Conservation (phyloP, 495 filamentous ascomycete species). For the Pseudoneurospora amorphoporcata region DNA sequence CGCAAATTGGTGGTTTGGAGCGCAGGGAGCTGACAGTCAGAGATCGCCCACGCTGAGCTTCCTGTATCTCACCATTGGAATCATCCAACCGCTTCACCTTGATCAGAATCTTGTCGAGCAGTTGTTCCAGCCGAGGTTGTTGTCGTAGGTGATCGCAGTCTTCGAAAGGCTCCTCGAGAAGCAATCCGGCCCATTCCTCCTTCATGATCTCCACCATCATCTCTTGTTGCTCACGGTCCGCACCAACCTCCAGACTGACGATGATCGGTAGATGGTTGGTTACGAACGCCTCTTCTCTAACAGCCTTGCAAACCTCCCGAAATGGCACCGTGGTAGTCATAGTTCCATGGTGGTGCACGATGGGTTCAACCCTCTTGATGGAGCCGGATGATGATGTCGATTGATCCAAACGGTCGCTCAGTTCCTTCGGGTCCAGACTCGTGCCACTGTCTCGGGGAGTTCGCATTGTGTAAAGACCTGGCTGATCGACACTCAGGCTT, state of each 20-base stretch:
- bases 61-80: constrained; percentile 15
- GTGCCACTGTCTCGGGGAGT: constrained; percentile 11
- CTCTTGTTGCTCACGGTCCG: constrained; percentile 68
- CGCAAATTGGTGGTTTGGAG: constrained; percentile 50
- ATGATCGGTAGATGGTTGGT: constrained; percentile 67
- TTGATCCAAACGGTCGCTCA: constrained; percentile 8
- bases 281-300: constrained; percentile 69
- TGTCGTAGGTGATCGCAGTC: constrained; percentile 35
- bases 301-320: constrained; percentile 71
- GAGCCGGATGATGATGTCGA: constrained; percentile 22
- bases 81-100: constrained; percentile 69
- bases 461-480: background rate
- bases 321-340: constrained; percentile 80
- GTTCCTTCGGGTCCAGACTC: constrained; percentile 19
- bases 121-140: constrained; percentile 58
- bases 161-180: constrained; percentile 50
- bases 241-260: constrained; percentile 84
- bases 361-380: constrained; percentile 11
- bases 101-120: constrained; percentile 74
- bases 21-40: constrained; percentile 22
- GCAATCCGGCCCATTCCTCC: constrained; percentile 63
- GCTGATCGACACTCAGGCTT: constrained; percentile 8
- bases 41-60: constrained; percentile 13
- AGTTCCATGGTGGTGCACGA: constrained; percentile 47
- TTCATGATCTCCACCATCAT: constrained; percentile 90